These are phyloP conservation scores for Tylopilus sp. DNA, from an alignment of 1,284 basidiomycete species.

Conservation along the genomic window DNA sequence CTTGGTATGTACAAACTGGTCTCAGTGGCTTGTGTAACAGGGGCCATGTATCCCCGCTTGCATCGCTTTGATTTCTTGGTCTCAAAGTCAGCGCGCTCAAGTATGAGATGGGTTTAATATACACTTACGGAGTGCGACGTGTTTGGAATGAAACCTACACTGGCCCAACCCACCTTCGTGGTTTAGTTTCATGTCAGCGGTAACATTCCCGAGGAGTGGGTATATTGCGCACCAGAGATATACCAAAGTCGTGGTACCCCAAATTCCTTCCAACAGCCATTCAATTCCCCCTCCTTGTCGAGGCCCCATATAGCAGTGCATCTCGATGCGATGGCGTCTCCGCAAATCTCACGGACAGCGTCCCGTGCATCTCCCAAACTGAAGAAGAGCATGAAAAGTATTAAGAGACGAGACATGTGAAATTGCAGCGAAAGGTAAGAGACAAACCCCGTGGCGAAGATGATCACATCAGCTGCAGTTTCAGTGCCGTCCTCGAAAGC, in stretches of 20 bases:
- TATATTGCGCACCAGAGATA: slow-evolving; percentile 27
- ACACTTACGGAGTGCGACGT: slow-evolving; percentile 41
- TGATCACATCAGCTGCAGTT: slow-evolving; percentile 46
- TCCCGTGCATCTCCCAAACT: slow-evolving; percentile 33
- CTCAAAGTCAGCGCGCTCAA: background rate
- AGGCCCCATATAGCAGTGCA: slow-evolving; percentile 45
- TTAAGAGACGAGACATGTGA: background rate
- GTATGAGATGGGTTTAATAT: too few relatives aligned
- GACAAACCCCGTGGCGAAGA: slow-evolving; percentile 46
- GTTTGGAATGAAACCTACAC: slow-evolving; percentile 37
- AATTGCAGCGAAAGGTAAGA: background rate
- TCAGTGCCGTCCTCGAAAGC: slow-evolving; percentile 44
- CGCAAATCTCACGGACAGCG: slow-evolving; percentile 40
- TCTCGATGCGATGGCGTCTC: slow-evolving; percentile 38
- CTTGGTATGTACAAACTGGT: too few relatives aligned
- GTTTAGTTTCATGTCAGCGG: background rate
- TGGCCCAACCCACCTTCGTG: slow-evolving; percentile 38
- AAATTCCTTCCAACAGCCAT: slow-evolving; percentile 37
- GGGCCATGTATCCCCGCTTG: slow-evolving; percentile 34
- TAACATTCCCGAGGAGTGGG: background rate
- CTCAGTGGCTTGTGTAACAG: too few relatives aligned
- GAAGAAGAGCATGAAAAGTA: too few relatives aligned
- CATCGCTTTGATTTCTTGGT: slow-evolving; percentile 35
- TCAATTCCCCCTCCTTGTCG: slow-evolving; percentile 46
- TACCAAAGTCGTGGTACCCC: slow-evolving; percentile 37